Percentiles rank a stretch among this genome's conserved stretches.
These are phyloP conservation scores for Penicillium crustosum DNA, from an alignment of 2,329 filamentous ascomycete genomes.

Conservation along the genomic window DNA sequence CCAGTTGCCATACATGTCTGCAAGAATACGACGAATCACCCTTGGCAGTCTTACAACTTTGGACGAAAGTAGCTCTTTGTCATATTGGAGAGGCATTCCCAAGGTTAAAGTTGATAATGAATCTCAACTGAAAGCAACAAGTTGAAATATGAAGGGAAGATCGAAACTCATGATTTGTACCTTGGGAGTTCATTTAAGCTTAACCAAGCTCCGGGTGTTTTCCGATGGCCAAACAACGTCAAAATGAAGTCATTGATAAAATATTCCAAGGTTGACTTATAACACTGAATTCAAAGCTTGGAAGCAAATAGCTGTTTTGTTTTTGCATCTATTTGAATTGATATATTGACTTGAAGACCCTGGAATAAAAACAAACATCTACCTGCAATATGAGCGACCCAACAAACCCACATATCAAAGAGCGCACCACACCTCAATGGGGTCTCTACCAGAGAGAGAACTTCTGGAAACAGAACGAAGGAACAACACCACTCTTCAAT, in stretches of 20 bases:
- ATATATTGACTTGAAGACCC: neutral
- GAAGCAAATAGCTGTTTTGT: neutral
- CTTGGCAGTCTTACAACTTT: neutral
- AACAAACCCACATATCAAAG: conserved; percentile 53
- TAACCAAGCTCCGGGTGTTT: neutral
- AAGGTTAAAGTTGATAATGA: neutral
- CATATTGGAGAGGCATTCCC: no score
- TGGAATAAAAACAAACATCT: neutral
- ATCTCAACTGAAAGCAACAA: neutral
- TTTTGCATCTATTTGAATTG: neutral
- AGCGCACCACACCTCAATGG: conserved; percentile 55
- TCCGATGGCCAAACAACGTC: conserved; percentile 17
- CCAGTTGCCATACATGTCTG: neutral
- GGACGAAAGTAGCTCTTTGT: neutral
- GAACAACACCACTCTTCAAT: conserved; percentile 52
- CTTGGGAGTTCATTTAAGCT: neutral
- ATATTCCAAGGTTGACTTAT: conserved; percentile 13
- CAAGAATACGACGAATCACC: no score
- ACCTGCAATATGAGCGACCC: conserved; percentile 41
- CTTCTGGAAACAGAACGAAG: conserved; percentile 56
- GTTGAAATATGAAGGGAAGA: neutral
- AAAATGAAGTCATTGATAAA: conserved; percentile 32
- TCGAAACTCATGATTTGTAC: neutral
- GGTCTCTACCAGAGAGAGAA: conserved; percentile 56
- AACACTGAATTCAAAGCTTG: neutral